Percentiles rank a stretch among this genome's conserved stretches.
Conservation (phyloP, 2,329 filamentous ascomycete genomes). For the Paracamarosporium sp. region DNA sequence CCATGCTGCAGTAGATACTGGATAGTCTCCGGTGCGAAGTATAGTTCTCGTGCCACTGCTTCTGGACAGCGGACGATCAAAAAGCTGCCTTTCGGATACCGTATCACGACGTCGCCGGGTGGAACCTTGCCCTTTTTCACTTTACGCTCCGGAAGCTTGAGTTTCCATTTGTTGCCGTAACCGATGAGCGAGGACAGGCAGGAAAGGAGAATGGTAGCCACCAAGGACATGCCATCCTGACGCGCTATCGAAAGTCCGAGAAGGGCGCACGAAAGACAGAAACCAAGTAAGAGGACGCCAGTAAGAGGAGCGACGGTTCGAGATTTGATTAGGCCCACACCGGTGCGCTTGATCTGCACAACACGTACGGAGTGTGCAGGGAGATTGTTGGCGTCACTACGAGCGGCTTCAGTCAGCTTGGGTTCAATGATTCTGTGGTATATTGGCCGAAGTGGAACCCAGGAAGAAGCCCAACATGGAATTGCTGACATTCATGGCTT, state of each 20-base stretch:
- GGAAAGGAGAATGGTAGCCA: constrained; percentile 57
- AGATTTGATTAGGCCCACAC: constrained; percentile 47
- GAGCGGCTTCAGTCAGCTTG: neutral
- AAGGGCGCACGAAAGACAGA: constrained; percentile 50
- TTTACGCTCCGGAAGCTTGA: constrained; percentile 50
- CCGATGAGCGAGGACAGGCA: constrained; percentile 58
- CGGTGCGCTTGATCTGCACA: constrained; percentile 45
- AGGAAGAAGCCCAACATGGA: neutral
- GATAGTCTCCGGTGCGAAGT: constrained; percentile 59
- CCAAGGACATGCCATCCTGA: constrained; percentile 58
- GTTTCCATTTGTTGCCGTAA: constrained; percentile 57
- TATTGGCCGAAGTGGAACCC: neutral
- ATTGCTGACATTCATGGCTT: no score
- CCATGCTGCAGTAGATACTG: constrained; percentile 52
- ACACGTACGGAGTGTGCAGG: constrained; percentile 49
- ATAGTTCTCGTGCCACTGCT: constrained; percentile 57
- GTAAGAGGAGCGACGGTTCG: constrained; percentile 55
- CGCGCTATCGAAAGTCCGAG: constrained; percentile 53
- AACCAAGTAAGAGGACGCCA: constrained; percentile 54
- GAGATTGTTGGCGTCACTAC: constrained; percentile 46
- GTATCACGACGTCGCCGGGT: constrained; percentile 56
- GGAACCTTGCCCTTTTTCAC: constrained; percentile 40
- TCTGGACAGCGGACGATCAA: constrained; percentile 59
- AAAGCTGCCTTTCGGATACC: constrained; percentile 59
- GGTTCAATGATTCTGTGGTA: neutral